Evolutionary conservation across 495 filamentous ascomycete genomes (phyloP), one percentile per base, ranked within the genome.

Genomic region (Aspergillus nidulans): DNA sequence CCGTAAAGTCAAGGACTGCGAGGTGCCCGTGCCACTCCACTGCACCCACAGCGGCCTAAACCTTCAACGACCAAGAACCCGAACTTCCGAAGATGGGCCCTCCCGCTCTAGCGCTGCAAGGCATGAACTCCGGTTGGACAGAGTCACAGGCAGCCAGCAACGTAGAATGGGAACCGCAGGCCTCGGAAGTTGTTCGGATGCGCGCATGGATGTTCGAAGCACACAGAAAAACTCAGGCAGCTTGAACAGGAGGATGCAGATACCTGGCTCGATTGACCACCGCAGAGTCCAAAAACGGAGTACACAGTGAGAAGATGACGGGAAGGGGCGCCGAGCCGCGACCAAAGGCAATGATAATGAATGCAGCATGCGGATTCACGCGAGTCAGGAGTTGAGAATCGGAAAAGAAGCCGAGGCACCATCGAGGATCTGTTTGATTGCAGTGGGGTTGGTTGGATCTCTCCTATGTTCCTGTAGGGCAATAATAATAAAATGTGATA

Each of bases 91-190:
- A 40, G 52, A 55, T 48, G 52, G 44, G 43, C 32, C 52, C 28
- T 55, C 48, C 30, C 43, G 45, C 52, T 46, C 43, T 55, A 55
- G 44, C 41, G 52, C 18, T 30, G 23, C 38, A 38, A 49, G 52
- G 40, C 50, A 50, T 43, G 32, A 52, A 54, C 54, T 57, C 54
- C 59, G 59, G 59, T 61, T 57, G 59, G 54, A 32, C 46, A 32
- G 21, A 26, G 30, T 13, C 30, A 34, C 30, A 18, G 10, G 13
- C 21, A 15, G 16, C 10, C 38, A 56, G 52, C 51, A 52, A 44
- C 43, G 53, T 43, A 56, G 47, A 38, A 52, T 42, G 52, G 51
- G 42, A 36, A 46, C 38, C 4, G 39, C 25, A 47, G 10, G 24
- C 43, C 5, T 13, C 7, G 3, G 25, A 32, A n/a, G 23, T 45